Percentiles rank a stretch among this genome's conserved stretches.
Evolutionary conservation across 768 basidiomycete genomes (phyloP).

Genomic region (Lactifluus hygrophoroides): DNA sequence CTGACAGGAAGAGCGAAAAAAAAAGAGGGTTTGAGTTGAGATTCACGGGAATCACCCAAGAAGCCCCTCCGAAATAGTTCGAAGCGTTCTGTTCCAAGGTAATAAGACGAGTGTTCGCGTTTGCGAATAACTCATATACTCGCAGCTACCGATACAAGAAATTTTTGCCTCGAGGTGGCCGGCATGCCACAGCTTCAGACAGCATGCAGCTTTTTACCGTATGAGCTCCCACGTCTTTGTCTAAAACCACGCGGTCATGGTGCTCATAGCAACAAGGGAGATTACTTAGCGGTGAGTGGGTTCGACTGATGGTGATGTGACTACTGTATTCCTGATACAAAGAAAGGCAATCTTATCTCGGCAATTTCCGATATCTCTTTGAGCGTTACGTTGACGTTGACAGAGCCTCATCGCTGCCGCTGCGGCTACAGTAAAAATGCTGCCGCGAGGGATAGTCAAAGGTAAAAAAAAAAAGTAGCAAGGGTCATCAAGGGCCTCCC

Average conservation of each 20-base stretch:
- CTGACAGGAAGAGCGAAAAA: conserved; percentile 1
- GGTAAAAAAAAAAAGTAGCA: neutral
- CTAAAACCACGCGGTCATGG: neutral
- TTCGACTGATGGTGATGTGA: neutral
- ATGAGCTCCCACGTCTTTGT: neutral
- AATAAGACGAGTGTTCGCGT: neutral
- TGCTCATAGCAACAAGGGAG: neutral
- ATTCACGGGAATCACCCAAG: conserved; percentile 3
- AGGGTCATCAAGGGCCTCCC: neutral
- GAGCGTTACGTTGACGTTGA: neutral
- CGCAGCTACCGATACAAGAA: neutral
- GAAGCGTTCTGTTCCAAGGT: neutral
- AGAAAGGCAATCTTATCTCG: conserved; percentile 13
- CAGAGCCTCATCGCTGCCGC: no score
- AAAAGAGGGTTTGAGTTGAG: conserved; percentile 6
- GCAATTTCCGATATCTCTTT: neutral
- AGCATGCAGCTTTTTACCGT: neutral
- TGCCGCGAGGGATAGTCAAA: neutral
- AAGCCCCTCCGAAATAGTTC: conserved; percentile 1
- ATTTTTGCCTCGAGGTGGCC: neutral
- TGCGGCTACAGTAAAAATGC: neutral
- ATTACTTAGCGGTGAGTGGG: neutral
- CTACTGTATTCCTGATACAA: neutral
- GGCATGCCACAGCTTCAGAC: neutral
- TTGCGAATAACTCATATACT: neutral